Percentiles rank a stretch among this genome's conserved stretches.
Conservation (phyloP, 2,329 filamentous ascomycete species). For the Alternaria longipes region DNA sequence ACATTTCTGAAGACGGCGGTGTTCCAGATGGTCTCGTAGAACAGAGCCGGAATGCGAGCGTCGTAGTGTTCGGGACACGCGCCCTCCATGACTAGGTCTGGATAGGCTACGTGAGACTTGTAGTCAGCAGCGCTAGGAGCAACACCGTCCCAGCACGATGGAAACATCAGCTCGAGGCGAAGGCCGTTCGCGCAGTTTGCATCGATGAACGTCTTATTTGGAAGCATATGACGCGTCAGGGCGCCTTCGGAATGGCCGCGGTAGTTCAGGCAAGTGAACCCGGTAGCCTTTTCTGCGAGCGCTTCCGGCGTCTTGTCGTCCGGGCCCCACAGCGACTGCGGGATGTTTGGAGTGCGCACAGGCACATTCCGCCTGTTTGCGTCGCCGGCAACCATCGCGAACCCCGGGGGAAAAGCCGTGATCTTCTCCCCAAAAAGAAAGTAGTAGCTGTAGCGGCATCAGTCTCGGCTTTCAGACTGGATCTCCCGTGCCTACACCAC, state of each 20-base stretch:
- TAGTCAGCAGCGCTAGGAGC: conserved; percentile 59
- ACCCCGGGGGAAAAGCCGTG: conserved; percentile 77
- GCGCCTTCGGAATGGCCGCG: conserved; percentile 9
- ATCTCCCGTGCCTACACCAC: conserved; percentile 71
- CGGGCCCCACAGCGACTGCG: conserved; percentile 13
- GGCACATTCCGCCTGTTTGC: conserved; percentile 74
- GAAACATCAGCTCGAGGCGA: conserved; percentile 31
- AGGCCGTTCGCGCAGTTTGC: conserved; percentile 18
- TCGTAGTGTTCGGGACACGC: conserved; percentile 75
- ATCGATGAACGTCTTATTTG: conserved; percentile 17
- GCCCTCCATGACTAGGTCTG: conserved; percentile 76
- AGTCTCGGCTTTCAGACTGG: conserved; percentile 16
- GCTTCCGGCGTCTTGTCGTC: conserved; percentile 17
- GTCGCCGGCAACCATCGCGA: conserved; percentile 84
- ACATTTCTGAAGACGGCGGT: conserved; percentile 71
- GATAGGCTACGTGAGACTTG: conserved; percentile 78
- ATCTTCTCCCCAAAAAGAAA: conserved; percentile 73
- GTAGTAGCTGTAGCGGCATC: conserved; percentile 71
- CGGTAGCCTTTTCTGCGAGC: conserved; percentile 23
- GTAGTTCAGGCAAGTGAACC: conserved; percentile 26
- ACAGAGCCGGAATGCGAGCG: conserved; percentile 74
- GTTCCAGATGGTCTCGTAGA: conserved; percentile 87
- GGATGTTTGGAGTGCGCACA: conserved; percentile 3
- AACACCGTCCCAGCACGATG: conserved; percentile 24
- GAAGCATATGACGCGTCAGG: conserved; percentile 17